A percentile compares a stretch with the other conserved stretches of the same genome.
Evolutionary conservation across 371 early-diverging fungal genomes (phyloP).

Genomic region (Nematocida parisii): DNA sequence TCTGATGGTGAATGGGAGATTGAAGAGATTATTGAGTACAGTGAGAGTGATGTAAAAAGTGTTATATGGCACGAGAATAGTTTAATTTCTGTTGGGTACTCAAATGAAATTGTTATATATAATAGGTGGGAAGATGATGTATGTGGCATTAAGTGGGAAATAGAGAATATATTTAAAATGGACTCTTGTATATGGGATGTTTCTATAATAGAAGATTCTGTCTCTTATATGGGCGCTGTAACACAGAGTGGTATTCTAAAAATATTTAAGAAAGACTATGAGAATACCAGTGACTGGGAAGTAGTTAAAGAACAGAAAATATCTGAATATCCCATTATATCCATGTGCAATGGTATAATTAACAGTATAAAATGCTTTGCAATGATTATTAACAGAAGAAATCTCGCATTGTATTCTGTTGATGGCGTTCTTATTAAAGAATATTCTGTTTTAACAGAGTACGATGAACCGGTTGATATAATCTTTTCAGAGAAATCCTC

Average conservation of each 20-base stretch:
- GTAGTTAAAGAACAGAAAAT: background rate
- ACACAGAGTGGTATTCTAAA: constrained; percentile 24
- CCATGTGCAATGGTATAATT: background rate
- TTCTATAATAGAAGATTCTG: background rate
- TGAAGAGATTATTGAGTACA: constrained; percentile 58
- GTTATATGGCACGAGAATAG: constrained; percentile 10
- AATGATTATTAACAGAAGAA: constrained; percentile 8
- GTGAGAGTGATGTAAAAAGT: constrained; percentile 52
- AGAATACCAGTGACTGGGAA: background rate
- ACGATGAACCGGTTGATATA: constrained; percentile 32
- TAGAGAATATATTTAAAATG: constrained; percentile 33
- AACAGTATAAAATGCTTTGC: constrained; percentile 10
- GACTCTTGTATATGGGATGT: constrained; percentile 35
- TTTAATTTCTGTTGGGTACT: constrained; percentile 29
- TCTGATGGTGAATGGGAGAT: constrained; percentile 44
- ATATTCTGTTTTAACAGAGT: constrained; percentile 4
- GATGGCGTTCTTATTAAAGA: background rate
- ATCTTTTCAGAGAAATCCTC: background rate
- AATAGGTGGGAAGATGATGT: constrained; percentile 49
- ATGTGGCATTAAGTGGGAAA: constrained; percentile 52
- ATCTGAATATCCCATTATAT: constrained; percentile 41
- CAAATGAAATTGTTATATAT: constrained; percentile 38
- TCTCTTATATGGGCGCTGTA: constrained; percentile 7
- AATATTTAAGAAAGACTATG: constrained; percentile 2
- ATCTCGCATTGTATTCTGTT: background rate